These are phyloP conservation scores for Chloromonas sp. DNA, from an alignment of 163 green algal genomes.

Conservation along the genomic window DNA sequence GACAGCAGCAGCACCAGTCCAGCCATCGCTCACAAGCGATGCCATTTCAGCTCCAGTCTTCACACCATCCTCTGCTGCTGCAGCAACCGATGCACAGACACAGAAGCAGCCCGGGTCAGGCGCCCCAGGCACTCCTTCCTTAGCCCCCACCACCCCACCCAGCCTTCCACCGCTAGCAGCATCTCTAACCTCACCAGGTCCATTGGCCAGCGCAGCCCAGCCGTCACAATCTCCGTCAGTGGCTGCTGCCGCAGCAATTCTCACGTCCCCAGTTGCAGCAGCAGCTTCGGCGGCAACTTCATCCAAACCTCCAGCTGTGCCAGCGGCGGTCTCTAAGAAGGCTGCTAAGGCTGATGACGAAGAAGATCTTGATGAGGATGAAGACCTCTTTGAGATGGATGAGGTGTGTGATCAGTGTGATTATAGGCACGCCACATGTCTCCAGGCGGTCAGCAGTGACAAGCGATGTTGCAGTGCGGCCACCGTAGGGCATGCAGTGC, in stretches of 20 bases:
- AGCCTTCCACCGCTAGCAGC: no score
- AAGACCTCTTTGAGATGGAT: conserved; percentile 87
- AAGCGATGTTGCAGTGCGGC: no score
- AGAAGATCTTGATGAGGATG: conserved; percentile 58
- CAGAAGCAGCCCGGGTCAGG: background rate
- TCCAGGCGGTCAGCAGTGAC: no score
- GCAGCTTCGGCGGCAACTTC: background rate
- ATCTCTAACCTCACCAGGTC: no score
- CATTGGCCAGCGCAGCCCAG: background rate
- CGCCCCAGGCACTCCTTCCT: background rate
- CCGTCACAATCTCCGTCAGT: background rate
- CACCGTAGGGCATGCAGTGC: background rate
- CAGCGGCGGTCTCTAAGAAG: no score
- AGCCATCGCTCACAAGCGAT: background rate
- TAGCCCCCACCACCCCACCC: background rate
- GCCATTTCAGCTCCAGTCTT: background rate
- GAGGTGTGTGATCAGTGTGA: conserved; percentile 47
- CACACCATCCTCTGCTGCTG: background rate
- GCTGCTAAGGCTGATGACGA: conserved; percentile 4
- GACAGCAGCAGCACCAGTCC: conserved; percentile 12
- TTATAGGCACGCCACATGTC: no score
- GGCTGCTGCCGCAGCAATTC: background rate
- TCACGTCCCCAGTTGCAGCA: conserved; percentile 1
- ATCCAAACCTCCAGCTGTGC: background rate
- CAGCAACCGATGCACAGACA: background rate